phyloP scores from a whole-genome alignment of 2,329 filamentous ascomycete species.

The Aureobasidium melanogenum region DNA sequence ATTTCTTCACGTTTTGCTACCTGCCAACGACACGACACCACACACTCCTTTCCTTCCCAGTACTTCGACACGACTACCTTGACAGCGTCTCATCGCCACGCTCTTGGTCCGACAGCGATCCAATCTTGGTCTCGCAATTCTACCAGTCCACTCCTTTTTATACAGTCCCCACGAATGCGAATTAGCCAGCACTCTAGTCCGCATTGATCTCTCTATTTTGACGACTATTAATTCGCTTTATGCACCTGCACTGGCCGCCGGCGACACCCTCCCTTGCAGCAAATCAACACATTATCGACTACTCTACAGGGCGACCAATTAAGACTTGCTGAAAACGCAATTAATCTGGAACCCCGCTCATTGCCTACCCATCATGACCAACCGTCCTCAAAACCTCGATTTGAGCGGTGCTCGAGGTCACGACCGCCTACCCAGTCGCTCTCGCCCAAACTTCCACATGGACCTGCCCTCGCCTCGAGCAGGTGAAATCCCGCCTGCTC shows the following conservation, averaged over 20 bases:
- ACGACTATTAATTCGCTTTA: not conserved
- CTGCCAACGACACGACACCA: not conserved
- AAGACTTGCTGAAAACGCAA: slow-evolving; percentile 6
- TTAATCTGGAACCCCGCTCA: slow-evolving; percentile 10
- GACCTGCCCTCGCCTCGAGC: slow-evolving; percentile 40
- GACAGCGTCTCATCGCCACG: slow-evolving; percentile 5
- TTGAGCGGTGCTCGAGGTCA: slow-evolving; percentile 12
- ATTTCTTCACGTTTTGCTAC: not conserved
- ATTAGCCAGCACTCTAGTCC: not conserved
- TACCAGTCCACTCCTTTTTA: not conserved
- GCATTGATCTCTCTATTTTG: not conserved
- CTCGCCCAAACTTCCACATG: slow-evolving; percentile 19
- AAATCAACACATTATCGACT: not conserved
- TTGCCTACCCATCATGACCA: slow-evolving; percentile 13
- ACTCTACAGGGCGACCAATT: not conserved
- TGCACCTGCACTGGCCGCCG: not conserved
- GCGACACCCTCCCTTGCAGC: not conserved
- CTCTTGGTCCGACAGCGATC: not conserved
- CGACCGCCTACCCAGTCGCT: slow-evolving; percentile 20
- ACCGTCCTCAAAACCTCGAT: slow-evolving; percentile 16
- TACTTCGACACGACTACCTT: not conserved
- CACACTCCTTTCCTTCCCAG: not conserved
- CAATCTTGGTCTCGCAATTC: not conserved
- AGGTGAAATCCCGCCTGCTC: slow-evolving; percentile 67
- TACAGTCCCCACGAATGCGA: slow-evolving; percentile 1